Base-by-base conservation (phyloP, 768 basidiomycete genomes). In the Hortiboletus campestris region DNA sequence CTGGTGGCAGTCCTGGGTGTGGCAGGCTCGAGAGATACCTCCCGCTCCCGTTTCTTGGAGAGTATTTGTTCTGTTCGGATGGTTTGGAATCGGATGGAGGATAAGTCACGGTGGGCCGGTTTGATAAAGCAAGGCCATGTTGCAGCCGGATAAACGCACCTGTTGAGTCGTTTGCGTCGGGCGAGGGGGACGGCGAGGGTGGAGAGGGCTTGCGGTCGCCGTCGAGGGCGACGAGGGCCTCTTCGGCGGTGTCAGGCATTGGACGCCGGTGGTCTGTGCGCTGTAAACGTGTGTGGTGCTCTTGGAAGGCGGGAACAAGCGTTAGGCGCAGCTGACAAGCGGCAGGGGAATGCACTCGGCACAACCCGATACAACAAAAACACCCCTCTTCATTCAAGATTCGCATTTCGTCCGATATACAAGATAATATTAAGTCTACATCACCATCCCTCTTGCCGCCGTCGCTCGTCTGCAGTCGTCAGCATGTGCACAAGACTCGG, bases 11-110 rank as follows among this genome's bases (percentile, higher is more conserved):
- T 71, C 62, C 74, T 77, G 41, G 83, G 79, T 3, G 80, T 77
- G 42, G 78, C 65, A 55, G 89, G 88, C 69, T 92, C 89, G 34
- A 87, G 71, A 28, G 89, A 92, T 22, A 86, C 82, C 70, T 91
- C 89, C 35, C 89, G 77, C 70, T 89, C 88, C 59, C 89, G 80
- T 71, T 92, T 92, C 69, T 80, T 80, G 22, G 87, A 83, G 44
- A 76, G 68, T 58, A 76, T 83, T 61, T 77, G 69, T 49, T 75
- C 74, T 74, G 64, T 53, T 51, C 51, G 57, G 50, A 51, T 28
- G 19, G 52, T 57, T 57, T 62, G 38, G 50, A 63, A 71, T 65
- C 64, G 57, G 57, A 55, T 47, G 53, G 3, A 62, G 45, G 61
- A 59, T 67, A 51, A 65, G 63, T 59, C 51, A 66, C 61, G 57